These are phyloP conservation scores for Ophiostoma tasmaniense DNA, from an alignment of 2,329 filamentous ascomycete species.

Conservation along the genomic window DNA sequence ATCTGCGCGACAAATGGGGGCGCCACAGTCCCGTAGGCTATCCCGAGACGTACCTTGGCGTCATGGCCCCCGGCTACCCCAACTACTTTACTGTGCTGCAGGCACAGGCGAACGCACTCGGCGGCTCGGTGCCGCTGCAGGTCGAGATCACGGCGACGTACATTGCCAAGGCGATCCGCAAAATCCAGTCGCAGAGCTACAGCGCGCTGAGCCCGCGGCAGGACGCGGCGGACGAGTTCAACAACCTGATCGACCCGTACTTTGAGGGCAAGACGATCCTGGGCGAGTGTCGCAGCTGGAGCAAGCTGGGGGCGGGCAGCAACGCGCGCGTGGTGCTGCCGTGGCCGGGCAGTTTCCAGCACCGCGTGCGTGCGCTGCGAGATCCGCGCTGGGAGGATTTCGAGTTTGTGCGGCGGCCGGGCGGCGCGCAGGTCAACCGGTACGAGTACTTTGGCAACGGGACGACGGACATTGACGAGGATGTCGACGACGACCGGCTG, in stretches of 20 bases:
- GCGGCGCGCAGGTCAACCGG: constrained; percentile 12
- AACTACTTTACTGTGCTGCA: constrained; percentile 11
- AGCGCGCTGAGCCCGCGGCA: constrained; percentile 14
- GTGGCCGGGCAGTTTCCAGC: constrained; percentile 20
- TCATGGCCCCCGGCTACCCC: not conserved
- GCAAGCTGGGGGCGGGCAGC: constrained; percentile 16
- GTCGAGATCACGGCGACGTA: constrained; percentile 19
- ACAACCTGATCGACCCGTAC: constrained; percentile 13
- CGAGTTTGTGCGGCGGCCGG: constrained; percentile 13
- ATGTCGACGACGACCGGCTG: constrained; percentile 10
- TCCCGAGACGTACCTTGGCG: not conserved
- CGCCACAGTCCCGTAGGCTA: constrained; percentile 18
- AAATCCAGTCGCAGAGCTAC: constrained; percentile 21
- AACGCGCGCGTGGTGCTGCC: constrained; percentile 13
- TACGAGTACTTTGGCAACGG: constrained; percentile 20
- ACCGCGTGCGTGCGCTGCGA: constrained; percentile 13
- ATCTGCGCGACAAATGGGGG: constrained; percentile 18
- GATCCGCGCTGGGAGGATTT: constrained; percentile 21
- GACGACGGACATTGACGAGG: constrained; percentile 8
- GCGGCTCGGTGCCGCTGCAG: constrained; percentile 21
- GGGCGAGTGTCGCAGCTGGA: constrained; percentile 19
- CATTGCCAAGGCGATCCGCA: constrained; percentile 20
- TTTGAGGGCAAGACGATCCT: constrained; percentile 16
- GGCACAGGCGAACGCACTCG: constrained; percentile 18
- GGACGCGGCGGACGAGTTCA: constrained; percentile 21